These are phyloP conservation scores for Chlorella ohadii DNA, from an alignment of 139 green algal species.

Conservation along the genomic window DNA sequence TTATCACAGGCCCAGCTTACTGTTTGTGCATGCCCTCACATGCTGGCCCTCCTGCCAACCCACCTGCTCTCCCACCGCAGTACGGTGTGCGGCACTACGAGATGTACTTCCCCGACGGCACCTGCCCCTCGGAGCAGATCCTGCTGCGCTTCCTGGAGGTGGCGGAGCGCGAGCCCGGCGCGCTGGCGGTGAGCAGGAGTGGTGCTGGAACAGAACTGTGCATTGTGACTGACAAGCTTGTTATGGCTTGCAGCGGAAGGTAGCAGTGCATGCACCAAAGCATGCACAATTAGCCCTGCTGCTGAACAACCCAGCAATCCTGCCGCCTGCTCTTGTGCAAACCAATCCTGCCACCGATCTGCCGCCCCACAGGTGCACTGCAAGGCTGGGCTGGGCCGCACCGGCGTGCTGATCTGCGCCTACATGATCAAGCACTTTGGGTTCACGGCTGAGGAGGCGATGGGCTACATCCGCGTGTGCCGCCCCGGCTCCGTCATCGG, in stretches of 20 bases:
- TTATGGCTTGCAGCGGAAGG: too few relatives aligned
- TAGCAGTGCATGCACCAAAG: background rate
- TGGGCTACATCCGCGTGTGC: constrained; percentile 93
- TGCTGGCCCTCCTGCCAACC: too few relatives aligned
- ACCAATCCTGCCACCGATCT: background rate
- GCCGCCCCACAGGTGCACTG: constrained; percentile 77
- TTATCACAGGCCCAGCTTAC: too few relatives aligned
- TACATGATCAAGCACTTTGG: constrained; percentile 96
- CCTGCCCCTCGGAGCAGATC: constrained; percentile 81
- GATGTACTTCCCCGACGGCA: constrained; percentile 95
- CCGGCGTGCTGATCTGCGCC: constrained; percentile 88
- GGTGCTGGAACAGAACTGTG: too few relatives aligned
- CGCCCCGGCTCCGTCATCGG: constrained; percentile 93
- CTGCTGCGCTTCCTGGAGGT: constrained; percentile 82
- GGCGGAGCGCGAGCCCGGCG: constrained; percentile 75
- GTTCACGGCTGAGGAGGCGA: constrained; percentile 87
- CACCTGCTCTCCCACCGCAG: constrained; percentile 30
- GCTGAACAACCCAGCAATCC: too few relatives aligned
- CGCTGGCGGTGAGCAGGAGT: constrained; percentile 52
- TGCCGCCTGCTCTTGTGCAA: too few relatives aligned
- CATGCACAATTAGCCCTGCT: too few relatives aligned
- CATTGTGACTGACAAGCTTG: too few relatives aligned
- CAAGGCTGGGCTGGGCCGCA: constrained; percentile 96
- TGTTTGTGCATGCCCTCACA: too few relatives aligned
- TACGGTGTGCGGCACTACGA: constrained; percentile 88